Conservation (phyloP, 2,329 filamentous ascomycete genomes). For the Sporothrix brunneoviolacea region DNA sequence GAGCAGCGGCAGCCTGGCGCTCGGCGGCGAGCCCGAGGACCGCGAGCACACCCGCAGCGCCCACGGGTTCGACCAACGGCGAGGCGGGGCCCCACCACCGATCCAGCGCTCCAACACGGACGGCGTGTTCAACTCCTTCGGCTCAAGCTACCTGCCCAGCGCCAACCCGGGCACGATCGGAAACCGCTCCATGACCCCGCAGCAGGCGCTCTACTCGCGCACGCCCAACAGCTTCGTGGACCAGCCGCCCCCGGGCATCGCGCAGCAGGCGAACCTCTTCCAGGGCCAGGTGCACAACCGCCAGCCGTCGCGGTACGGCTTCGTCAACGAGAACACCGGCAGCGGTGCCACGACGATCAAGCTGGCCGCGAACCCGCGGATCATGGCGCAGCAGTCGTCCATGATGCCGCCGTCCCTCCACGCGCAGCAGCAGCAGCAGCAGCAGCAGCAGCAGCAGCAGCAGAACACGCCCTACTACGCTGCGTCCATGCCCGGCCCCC, state of each 20-base stretch:
- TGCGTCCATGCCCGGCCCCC: slow-evolving; percentile 82
- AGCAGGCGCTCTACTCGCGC: slow-evolving; percentile 50
- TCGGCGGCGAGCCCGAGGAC: slow-evolving; percentile 90
- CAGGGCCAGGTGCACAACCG: slow-evolving; percentile 65
- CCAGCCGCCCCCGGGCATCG: slow-evolving; percentile 29
- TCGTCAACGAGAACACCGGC: slow-evolving; percentile 67
- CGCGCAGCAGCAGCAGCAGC: slow-evolving; percentile 49
- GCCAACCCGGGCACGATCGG: slow-evolving; percentile 26
- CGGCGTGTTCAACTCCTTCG: slow-evolving; percentile 47
- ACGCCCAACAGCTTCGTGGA: slow-evolving; percentile 54
- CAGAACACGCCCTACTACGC: slow-evolving; percentile 69
- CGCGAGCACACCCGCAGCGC: slow-evolving; percentile 49
- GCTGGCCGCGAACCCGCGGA: slow-evolving; percentile 67
- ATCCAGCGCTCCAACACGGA: slow-evolving; percentile 58
- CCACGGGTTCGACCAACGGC: slow-evolving; percentile 49
- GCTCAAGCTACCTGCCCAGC: slow-evolving; percentile 40
- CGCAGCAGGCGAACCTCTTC: slow-evolving; percentile 34
- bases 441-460: no score
- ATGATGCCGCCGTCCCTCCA: slow-evolving; percentile 70
- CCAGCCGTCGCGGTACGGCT: slow-evolving; percentile 81
- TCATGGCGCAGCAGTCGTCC: slow-evolving; percentile 79
- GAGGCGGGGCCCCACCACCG: slow-evolving; percentile 67
- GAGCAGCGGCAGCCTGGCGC: slow-evolving; percentile 74
- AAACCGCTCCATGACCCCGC: slow-evolving; percentile 21
- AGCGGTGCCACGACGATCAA: slow-evolving; percentile 60